Percentiles rank a stretch among this genome's conserved stretches.
These are phyloP conservation scores for Penicillium brasilianum DNA, from an alignment of 2,329 filamentous ascomycete genomes.

Conservation along the genomic window DNA sequence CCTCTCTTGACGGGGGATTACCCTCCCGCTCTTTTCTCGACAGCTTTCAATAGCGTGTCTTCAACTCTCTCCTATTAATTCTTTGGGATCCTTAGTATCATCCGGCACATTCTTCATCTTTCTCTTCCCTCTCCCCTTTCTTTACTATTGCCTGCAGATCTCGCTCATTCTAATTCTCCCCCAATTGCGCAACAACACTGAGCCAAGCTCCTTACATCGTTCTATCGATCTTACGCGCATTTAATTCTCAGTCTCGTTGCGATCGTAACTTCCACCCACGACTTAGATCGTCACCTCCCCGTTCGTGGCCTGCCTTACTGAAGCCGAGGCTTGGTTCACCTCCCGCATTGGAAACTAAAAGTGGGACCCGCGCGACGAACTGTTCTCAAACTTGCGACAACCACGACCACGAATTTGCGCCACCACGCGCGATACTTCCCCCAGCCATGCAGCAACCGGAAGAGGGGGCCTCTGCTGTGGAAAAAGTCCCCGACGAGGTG, in stretches of 20 bases:
- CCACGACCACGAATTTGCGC: neutral
- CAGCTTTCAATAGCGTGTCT: neutral
- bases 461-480: constrained; percentile 22
- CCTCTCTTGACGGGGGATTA: neutral
- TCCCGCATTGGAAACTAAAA: constrained; percentile 4
- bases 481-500: constrained; percentile 23
- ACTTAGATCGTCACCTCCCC: neutral
- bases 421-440: constrained; percentile 4
- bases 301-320: neutral
- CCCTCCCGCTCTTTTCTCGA: neutral
- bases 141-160: neutral
- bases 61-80: neutral
- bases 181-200: neutral
- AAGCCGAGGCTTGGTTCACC: neutral
- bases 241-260: neutral
- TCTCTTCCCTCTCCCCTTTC: neutral
- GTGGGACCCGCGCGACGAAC: constrained; percentile 6
- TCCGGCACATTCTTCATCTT: neutral
- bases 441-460: constrained; percentile 29
- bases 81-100: neutral
- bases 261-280: neutral
- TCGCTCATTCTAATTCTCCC: neutral
- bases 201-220: neutral
- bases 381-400: constrained; percentile 8
- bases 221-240: neutral